A percentile compares a stretch with the other conserved stretches of the same genome.
Evolutionary conservation across 2,329 filamentous ascomycete genomes (phyloP).

Genomic region (Hypomyces rosellus): DNA sequence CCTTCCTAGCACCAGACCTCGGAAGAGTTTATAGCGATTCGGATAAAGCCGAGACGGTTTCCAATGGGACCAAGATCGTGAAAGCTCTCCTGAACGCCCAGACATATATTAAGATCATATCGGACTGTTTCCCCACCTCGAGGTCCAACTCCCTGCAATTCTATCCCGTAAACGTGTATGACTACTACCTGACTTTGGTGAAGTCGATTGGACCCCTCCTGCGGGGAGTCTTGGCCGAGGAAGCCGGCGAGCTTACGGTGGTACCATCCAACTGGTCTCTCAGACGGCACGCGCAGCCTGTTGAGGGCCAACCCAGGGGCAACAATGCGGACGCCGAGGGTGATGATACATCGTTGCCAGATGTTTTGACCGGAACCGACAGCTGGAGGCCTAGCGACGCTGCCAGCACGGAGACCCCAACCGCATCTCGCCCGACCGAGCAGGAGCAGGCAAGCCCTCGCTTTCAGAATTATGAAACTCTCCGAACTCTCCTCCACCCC

Average conservation of each 20-base stretch:
- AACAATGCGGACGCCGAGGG: constrained; percentile 18
- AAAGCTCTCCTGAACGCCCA: constrained; percentile 75
- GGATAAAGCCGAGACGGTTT: constrained; percentile 34
- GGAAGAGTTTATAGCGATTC: constrained; percentile 26
- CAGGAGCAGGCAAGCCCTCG: constrained; percentile 38
- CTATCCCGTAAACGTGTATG: constrained; percentile 71
- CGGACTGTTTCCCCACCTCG: constrained; percentile 65
- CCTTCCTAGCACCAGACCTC: constrained; percentile 49
- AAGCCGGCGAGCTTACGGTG: constrained; percentile 65
- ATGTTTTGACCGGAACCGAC: constrained; percentile 24
- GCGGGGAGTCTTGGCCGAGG: constrained; percentile 76
- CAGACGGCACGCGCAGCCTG: constrained; percentile 24
- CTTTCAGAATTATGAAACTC: constrained; percentile 69
- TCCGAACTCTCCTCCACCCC: constrained; percentile 71
- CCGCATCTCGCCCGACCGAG: constrained; percentile 30
- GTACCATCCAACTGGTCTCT: constrained; percentile 64
- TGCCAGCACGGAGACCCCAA: constrained; percentile 16
- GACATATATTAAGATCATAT: constrained; percentile 67
- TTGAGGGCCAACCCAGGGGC: constrained; percentile 16
- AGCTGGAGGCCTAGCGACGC: constrained; percentile 21
- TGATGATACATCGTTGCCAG: constrained; percentile 27
- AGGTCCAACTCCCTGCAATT: constrained; percentile 62
- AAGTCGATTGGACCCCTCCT: constrained; percentile 71
- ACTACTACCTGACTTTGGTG: constrained; percentile 72
- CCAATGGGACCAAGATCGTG: constrained; percentile 66